Base-by-base conservation (phyloP, 2,329 filamentous ascomycete species). In the Hymenoscyphus linearis region DNA sequence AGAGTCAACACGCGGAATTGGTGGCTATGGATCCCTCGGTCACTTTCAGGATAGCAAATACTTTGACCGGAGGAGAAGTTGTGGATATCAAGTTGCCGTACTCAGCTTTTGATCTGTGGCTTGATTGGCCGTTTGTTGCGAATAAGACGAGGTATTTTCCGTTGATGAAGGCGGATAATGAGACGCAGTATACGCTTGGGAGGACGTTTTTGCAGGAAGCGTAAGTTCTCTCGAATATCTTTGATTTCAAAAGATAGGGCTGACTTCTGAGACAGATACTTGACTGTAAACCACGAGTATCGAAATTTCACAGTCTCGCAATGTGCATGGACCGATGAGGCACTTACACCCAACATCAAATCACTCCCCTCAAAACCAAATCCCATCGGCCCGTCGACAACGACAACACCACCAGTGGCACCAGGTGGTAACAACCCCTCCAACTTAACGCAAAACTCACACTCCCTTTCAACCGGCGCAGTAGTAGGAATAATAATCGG, bases 191-290 rank as follows among this genome's bases (percentile, higher is more conserved):
- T 65, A 75, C 73, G 3, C 68, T 76, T 50, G 74, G 75, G 5
- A 69, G 75, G 53, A 69, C 68, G 3, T 76, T 77, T 60, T 65
- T 77, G 9, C 75, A 77, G 66, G 75, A 77, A 66, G 71, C 72
- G 60, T 67, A 36, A 57, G 62, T 58, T 55, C 31, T 12, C 27
- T 6, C n/a, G 10, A 9, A 47, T 14, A 5, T n/a, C 10, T 13
- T 4, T 9, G 16, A 12, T 7, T 4, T 52, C 14, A 12, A 16
- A 2, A 4, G 36, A 13, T 55, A 16, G 36, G 3, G 22, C 53
- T 35, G 26, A 35, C 16, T 36, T 22, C 16, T 36, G 1, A 22
- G 35, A 14, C 34, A 57, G 55, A 9, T 55, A 61, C 26, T 18
- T 61, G 25, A 61, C 47, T 31, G 55, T 54, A 18, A 47, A 61